Percentiles rank a stretch among this genome's conserved stretches.
These are phyloP conservation scores for Xylariaceae sp. DNA, from an alignment of 2,329 filamentous ascomycete species.

Conservation along the genomic window DNA sequence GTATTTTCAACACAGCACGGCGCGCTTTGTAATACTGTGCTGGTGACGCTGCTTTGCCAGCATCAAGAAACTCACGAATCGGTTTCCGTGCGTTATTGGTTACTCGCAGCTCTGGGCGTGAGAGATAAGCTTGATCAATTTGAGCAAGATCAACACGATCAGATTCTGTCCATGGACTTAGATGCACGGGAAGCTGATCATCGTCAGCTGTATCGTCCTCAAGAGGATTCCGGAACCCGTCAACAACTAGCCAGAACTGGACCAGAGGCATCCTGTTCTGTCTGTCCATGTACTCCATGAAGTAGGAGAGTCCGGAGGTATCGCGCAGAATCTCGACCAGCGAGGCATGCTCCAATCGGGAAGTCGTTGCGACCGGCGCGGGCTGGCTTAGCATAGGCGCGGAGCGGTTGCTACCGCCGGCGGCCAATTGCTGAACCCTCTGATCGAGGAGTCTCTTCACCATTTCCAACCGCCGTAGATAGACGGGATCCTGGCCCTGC, in stretches of 20 bases:
- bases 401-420: constrained; percentile 53
- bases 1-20: constrained; percentile 75
- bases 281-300: constrained; percentile 99
- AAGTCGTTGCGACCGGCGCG: constrained; percentile 40
- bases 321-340: constrained; percentile 86
- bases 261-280: constrained; percentile 83
- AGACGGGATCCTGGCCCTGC: constrained; percentile 79
- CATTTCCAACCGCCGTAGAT: constrained; percentile 85
- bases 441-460: constrained; percentile 88
- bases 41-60: constrained; percentile 72
- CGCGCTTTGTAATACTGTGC: constrained; percentile 82
- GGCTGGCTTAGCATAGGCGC: constrained; percentile 32
- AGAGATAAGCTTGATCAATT: constrained; percentile 87
- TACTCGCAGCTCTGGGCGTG: constrained; percentile 76
- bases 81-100: constrained; percentile 64
- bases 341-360: constrained; percentile 70
- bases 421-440: constrained; percentile 77
- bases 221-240: constrained; percentile 90
- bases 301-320: constrained; percentile 88
- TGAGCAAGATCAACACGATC: constrained; percentile 86
- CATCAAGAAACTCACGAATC: constrained; percentile 75
- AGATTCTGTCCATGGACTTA: constrained; percentile 74
- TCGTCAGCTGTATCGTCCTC: constrained; percentile 78
- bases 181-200: constrained; percentile 56
- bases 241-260: constrained; percentile 97